phyloP scores from a whole-genome alignment of 2,329 filamentous ascomycete species.

The Ophiognomonia clavigignenti-juglandacearum region DNA sequence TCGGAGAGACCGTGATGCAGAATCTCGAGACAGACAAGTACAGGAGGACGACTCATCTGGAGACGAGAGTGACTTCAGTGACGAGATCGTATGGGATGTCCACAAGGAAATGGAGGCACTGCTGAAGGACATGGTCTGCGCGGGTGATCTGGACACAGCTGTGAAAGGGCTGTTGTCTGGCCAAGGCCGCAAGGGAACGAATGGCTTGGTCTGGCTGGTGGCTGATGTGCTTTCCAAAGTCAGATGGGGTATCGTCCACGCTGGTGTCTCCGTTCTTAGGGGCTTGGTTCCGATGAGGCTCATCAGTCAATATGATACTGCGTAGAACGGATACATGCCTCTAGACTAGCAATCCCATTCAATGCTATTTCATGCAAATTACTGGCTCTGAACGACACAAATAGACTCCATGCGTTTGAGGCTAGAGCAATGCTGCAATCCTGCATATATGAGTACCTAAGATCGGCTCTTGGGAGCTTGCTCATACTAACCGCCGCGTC shows the following conservation, averaged over 20 bases:
- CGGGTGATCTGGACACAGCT: constrained; percentile 17
- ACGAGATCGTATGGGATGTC: constrained; percentile 45
- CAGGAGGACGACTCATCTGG: background rate
- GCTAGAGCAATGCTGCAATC: no score
- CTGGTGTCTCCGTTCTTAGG: constrained; percentile 52
- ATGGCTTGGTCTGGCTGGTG: constrained; percentile 50
- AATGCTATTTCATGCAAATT: no score
- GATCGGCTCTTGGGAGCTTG: no score
- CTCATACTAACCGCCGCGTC: no score
- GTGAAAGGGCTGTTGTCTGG: constrained; percentile 29
- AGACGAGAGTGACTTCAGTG: constrained; percentile 25
- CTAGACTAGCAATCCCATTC: no score
- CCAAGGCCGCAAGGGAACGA: constrained; percentile 42
- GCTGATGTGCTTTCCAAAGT: constrained; percentile 50
- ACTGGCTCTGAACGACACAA: no score
- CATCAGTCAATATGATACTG: constrained; percentile 26
- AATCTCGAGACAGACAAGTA: constrained; percentile 20
- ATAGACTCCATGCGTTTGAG: no score
- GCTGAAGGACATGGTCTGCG: constrained; percentile 32
- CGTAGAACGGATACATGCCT: no score
- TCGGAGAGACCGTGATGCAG: constrained; percentile 2
- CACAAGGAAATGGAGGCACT: constrained; percentile 42
- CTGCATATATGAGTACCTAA: no score
- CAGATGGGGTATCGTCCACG: constrained; percentile 58
- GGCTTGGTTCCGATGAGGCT: constrained; percentile 27